These are phyloP conservation scores for Fusarium avenaceum DNA, from an alignment of 2,329 filamentous ascomycete genomes.

Conservation along the genomic window DNA sequence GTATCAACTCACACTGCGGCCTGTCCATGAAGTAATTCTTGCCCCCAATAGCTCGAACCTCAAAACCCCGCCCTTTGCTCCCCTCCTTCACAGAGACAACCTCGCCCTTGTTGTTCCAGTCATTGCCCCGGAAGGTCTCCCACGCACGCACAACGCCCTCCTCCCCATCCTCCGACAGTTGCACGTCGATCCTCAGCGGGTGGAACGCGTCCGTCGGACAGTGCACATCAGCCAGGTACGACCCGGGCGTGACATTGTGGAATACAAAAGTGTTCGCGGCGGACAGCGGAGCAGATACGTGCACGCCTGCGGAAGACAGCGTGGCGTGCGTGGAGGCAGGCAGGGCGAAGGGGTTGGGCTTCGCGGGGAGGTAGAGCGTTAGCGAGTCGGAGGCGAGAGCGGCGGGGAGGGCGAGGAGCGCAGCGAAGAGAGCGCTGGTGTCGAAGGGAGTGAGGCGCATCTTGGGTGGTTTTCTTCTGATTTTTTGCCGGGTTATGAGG, in stretches of 20 bases:
- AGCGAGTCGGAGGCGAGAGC: slow-evolving; percentile 53
- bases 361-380: slow-evolving; percentile 62
- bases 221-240: slow-evolving; percentile 87
- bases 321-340: slow-evolving; percentile 77
- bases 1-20: slow-evolving; percentile 74
- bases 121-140: slow-evolving; percentile 90
- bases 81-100: slow-evolving; percentile 60
- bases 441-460: slow-evolving; percentile 56
- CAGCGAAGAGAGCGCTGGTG: slow-evolving; percentile 52
- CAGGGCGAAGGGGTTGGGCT: slow-evolving; percentile 66
- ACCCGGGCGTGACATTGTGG: slow-evolving; percentile 75
- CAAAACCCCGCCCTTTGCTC: slow-evolving; percentile 62
- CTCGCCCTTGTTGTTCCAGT: slow-evolving; percentile 89
- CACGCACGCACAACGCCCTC: slow-evolving; percentile 71
- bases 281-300: slow-evolving; percentile 72
- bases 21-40: slow-evolving; percentile 86
- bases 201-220: slow-evolving; percentile 80
- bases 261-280: slow-evolving; percentile 81
- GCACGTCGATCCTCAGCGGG: slow-evolving; percentile 83
- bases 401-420: slow-evolving; percentile 54
- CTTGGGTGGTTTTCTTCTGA: not conserved
- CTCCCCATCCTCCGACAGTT: slow-evolving; percentile 33
- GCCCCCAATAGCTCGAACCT: slow-evolving; percentile 70
- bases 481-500: not conserved
- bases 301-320: slow-evolving; percentile 59